Evolutionary conservation across 352 stramenopile species (phyloP).

Genomic region (Phytophthora melonis): DNA sequence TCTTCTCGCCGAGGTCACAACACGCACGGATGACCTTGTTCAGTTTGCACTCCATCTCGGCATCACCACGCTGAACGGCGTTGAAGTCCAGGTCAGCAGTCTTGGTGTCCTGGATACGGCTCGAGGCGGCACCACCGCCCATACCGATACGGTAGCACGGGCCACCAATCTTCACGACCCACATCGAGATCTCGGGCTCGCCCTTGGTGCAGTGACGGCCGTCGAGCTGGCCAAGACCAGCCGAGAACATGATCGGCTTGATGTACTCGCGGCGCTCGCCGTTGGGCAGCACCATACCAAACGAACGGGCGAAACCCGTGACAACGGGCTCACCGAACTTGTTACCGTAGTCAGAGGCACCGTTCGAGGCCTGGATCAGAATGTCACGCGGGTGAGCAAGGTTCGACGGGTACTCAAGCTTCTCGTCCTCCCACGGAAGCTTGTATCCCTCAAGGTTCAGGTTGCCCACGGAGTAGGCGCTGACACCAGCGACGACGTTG

Average conservation of each 20-base stretch:
- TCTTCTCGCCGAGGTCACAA: slow-evolving; percentile 96
- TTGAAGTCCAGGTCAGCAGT: slow-evolving; percentile 99
- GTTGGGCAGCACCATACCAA: slow-evolving; percentile 96
- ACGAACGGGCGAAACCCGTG: slow-evolving; percentile 97
- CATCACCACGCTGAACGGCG: slow-evolving; percentile 99
- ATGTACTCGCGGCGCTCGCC: slow-evolving; percentile 99
- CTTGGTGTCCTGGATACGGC: slow-evolving; percentile 93
- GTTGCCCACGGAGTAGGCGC: slow-evolving; percentile 93
- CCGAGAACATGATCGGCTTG: slow-evolving; percentile 99
- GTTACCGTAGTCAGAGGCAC: slow-evolving; percentile 99
- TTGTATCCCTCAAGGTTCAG: slow-evolving; percentile 96
- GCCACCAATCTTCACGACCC: slow-evolving; percentile 98
- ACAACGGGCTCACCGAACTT: slow-evolving; percentile 99
- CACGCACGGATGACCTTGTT: slow-evolving; percentile 99
- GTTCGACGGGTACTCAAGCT: slow-evolving; percentile 92
- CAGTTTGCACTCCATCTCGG: slow-evolving; percentile 99
- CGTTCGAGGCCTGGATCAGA: slow-evolving; percentile 97
- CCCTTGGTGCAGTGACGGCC: slow-evolving; percentile 95
- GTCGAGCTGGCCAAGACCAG: slow-evolving; percentile 97
- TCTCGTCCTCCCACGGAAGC: slow-evolving; percentile 96
- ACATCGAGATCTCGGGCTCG: slow-evolving; percentile 95
- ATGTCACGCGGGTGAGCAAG: slow-evolving; percentile 95
- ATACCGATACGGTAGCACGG: slow-evolving; percentile 99
- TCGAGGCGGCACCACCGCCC: slow-evolving; percentile 97
- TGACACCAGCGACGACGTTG: slow-evolving; percentile 94